A percentile compares a stretch with the other conserved stretches of the same genome.
Evolutionary conservation across 73 alveolate genomes (phyloP).

Genomic region (Urostyla sp.): DNA sequence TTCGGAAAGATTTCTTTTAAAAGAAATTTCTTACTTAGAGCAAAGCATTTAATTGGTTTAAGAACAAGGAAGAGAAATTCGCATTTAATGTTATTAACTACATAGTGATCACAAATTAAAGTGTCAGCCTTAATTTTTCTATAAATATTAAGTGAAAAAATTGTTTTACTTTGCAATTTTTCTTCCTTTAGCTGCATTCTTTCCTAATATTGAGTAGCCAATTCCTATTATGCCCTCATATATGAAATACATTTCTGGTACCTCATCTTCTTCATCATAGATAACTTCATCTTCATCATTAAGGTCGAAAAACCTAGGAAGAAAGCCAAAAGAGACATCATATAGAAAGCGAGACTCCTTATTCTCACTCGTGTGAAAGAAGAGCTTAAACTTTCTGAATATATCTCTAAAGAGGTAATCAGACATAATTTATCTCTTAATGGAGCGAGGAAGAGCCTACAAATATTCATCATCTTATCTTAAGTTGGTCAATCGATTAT

Average conservation of each 20-base stretch:
- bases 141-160: slow-evolving; percentile 1
- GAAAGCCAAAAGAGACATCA: slow-evolving; percentile 65
- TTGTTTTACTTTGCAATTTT: slow-evolving; percentile 26
- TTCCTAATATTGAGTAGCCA: slow-evolving; percentile 44
- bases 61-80: slow-evolving; percentile 58
- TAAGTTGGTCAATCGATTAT: slow-evolving; percentile 76
- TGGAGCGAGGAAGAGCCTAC: slow-evolving; percentile 81
- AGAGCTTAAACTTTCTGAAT: slow-evolving; percentile 52
- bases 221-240: slow-evolving; percentile 57
- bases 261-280: slow-evolving; percentile 70
- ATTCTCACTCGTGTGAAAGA: slow-evolving; percentile 48
- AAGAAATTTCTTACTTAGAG: slow-evolving; percentile 47
- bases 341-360: slow-evolving; percentile 62
- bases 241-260: slow-evolving; percentile 71
- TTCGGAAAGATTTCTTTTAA: slow-evolving; percentile 46
- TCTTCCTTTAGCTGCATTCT: slow-evolving; percentile 23
- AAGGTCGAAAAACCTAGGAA: slow-evolving; percentile 62
- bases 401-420: slow-evolving; percentile 59
- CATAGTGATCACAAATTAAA: slow-evolving; percentile 68
- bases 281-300: slow-evolving; percentile 55
- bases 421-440: slow-evolving; percentile 66
- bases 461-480: slow-evolving; percentile 79
- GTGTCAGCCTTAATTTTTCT: slow-evolving; percentile 9
- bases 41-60: slow-evolving; percentile 37
- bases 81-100: slow-evolving; percentile 40